phyloP scores from a whole-genome alignment of 345 rosid genomes.

The Gynandropsis gynandra region DNA sequence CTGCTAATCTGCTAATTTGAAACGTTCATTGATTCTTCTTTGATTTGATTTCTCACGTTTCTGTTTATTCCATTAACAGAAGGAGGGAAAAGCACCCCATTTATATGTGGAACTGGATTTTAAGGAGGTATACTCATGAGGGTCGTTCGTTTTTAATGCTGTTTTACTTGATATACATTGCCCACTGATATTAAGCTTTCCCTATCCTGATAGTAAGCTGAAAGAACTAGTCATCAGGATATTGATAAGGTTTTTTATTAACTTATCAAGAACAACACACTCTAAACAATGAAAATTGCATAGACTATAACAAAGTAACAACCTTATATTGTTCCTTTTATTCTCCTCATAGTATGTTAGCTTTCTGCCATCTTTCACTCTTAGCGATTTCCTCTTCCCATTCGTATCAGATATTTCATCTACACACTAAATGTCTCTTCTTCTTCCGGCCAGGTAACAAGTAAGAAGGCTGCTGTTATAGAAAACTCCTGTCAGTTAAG shows the following conservation, averaged over 20 bases:
- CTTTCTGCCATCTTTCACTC: too few relatives aligned
- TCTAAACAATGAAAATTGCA: too few relatives aligned
- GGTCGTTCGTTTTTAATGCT: neutral
- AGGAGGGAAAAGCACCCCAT: constrained; percentile 70
- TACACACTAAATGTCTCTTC: constrained; percentile 9
- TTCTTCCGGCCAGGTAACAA: constrained; percentile 51
- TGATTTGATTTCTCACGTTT: neutral
- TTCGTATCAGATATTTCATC: constrained; percentile 3
- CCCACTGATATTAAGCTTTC: neutral
- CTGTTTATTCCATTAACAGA: constrained; percentile 36
- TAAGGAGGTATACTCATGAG: constrained; percentile 58
- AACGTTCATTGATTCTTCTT: neutral
- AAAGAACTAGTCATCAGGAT: neutral
- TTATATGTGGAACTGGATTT: constrained; percentile 93
- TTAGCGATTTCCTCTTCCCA: too few relatives aligned
- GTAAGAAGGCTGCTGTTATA: constrained; percentile 76
- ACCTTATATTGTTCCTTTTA: too few relatives aligned
- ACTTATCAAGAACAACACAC: too few relatives aligned
- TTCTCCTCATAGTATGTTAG: too few relatives aligned
- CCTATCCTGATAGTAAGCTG: neutral
- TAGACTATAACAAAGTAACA: too few relatives aligned
- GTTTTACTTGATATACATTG: neutral
- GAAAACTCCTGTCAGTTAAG: constrained; percentile 54
- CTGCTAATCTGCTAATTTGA: neutral
- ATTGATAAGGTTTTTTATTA: too few relatives aligned